Percentiles rank a stretch among this genome's conserved stretches.
Evolutionary conservation across 176 grass and related monocot species (phyloP).

Genomic region (Carex parvula): DNA sequence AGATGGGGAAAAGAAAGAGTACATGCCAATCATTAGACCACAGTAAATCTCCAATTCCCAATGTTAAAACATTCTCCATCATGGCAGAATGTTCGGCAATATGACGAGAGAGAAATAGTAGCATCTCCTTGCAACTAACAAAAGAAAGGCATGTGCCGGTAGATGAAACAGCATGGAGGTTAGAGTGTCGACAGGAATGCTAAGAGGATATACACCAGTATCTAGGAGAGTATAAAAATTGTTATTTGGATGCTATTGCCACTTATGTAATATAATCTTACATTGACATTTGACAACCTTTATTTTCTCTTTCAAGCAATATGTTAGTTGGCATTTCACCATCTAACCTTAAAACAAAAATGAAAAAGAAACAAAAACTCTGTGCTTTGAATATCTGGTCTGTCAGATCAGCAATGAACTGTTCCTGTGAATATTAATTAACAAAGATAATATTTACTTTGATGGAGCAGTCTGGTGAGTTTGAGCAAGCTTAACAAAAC

Average conservation of each 20-base stretch:
- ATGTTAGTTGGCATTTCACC: background rate
- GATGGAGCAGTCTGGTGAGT: background rate
- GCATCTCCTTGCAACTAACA: background rate
- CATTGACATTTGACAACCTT: too few relatives aligned
- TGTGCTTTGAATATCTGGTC: background rate
- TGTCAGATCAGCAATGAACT: background rate
- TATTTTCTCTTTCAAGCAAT: background rate
- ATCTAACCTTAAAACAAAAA: background rate
- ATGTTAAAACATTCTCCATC: background rate
- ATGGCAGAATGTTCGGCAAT: background rate
- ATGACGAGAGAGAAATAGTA: background rate
- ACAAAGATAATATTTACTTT: background rate
- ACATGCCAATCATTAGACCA: background rate
- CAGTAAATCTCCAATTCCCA: background rate
- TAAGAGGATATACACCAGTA: background rate
- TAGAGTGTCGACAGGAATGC: background rate
- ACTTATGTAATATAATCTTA: background rate
- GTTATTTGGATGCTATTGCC: background rate
- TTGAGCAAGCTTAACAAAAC: background rate
- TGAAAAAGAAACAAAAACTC: background rate
- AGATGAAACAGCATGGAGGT: background rate
- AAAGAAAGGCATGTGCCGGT: background rate
- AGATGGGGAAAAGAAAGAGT: too few relatives aligned
- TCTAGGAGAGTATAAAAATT: background rate
- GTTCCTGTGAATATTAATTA: background rate